Evolutionary conservation across 2,329 filamentous ascomycete species (phyloP), one percentile per base, ranked within the genome.

Genomic region (Chaetomium strumarium): DNA sequence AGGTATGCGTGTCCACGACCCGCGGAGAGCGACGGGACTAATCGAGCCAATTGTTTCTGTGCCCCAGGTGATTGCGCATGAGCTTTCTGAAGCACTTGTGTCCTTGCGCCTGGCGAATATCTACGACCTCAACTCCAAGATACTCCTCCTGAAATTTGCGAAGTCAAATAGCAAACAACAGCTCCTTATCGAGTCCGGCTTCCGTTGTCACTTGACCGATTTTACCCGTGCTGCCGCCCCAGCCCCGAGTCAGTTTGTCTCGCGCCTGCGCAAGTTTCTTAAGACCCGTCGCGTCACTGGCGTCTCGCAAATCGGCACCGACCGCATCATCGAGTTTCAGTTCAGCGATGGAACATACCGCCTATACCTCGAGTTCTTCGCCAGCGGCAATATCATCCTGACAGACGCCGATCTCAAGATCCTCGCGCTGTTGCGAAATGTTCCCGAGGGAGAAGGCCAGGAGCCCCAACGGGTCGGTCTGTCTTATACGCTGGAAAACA

Each of bases 121-220:
- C 68, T 97, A 99, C 74, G 93, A 99, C 69, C 82, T 99, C 55
- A 95, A 90, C 57, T 90, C 90, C 59, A 90, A 92, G 66, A 96
- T 97, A 65, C 89, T 97, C 66, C 84, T 97, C 24, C 80, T 99
- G 70, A 97, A 96, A 67, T 93, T 99, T 66, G 84, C 90, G 51
- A 95, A 93, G 68, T 90, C 92, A 40, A 85, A 92, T 65, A 80
- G 85, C 60, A 90, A 91, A 70, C 86, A 93, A 67, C 92, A 97
- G 68, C 78, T 99, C 29, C 77, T 99, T 47, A 83, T 99, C 63
- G 93, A 99, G 68, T 93, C 89, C 1, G 93, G 93, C 30, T 99
- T 99, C 70, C 90, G 93, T 66, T 95, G 90, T 69, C 93, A 99
- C 67, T 77, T 97, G 53, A 97, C 93, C 31, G 84, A 86, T 62